A percentile compares a stretch with the other conserved stretches of the same genome.
Evolutionary conservation across 2,329 filamentous ascomycete species (phyloP).

Genomic region (Penicillium sp.): DNA sequence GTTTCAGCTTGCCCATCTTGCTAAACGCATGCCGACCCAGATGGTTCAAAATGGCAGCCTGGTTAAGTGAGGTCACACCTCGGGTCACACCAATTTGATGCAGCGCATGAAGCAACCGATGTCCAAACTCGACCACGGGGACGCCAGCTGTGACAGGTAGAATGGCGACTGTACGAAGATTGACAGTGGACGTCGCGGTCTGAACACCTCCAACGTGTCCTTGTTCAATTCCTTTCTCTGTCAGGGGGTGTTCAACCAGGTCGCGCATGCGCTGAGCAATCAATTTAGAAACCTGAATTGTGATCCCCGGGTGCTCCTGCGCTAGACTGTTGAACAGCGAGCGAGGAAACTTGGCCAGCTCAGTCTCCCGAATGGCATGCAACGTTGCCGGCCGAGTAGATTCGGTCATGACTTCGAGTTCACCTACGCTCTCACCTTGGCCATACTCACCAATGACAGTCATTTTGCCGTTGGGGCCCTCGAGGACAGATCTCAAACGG

Average conservation of each 20-base stretch:
- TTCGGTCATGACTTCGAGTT: slow-evolving; percentile 95
- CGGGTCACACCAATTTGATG: slow-evolving; percentile 85
- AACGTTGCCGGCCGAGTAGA: slow-evolving; percentile 84
- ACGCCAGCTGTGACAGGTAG: slow-evolving; percentile 87
- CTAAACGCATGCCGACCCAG: slow-evolving; percentile 94
- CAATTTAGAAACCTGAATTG: slow-evolving; percentile 98
- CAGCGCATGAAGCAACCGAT: slow-evolving; percentile 79
- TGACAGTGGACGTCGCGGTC: slow-evolving; percentile 75
- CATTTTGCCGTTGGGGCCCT: slow-evolving; percentile 75
- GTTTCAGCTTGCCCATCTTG: slow-evolving; percentile 92
- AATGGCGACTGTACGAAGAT: slow-evolving; percentile 87
- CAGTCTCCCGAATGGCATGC: slow-evolving; percentile 93
- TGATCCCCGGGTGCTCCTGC: slow-evolving; percentile 95
- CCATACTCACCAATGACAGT: slow-evolving; percentile 88
- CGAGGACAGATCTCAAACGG: slow-evolving; percentile 77
- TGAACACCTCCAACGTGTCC: slow-evolving; percentile 52
- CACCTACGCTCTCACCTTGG: slow-evolving; percentile 95
- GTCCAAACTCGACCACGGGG: slow-evolving; percentile 92
- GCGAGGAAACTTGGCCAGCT: slow-evolving; percentile 91
- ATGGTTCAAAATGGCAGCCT: slow-evolving; percentile 90
- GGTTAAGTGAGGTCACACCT: slow-evolving; percentile 87
- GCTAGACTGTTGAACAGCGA: slow-evolving; percentile 97
- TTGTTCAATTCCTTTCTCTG: slow-evolving; percentile 62
- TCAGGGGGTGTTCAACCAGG: slow-evolving; percentile 75
- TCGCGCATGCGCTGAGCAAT: slow-evolving; percentile 93